These are phyloP conservation scores for Capsicum rhomboideum DNA, from an alignment of 257 asterid species.

Conservation along the genomic window DNA sequence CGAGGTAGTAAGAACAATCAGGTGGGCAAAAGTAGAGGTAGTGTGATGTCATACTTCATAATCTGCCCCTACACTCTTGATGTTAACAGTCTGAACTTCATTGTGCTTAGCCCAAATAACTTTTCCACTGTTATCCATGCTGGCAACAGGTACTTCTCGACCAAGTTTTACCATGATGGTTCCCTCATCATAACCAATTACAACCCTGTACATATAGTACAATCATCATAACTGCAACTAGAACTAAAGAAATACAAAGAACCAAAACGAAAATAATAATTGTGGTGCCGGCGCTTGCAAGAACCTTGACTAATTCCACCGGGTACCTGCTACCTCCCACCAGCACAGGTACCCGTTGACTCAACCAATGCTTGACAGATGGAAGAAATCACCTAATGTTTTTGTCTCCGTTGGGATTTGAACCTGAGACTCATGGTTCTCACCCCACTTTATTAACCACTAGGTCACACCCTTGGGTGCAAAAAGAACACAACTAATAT, in stretches of 20 bases:
- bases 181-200: slow-evolving; percentile 97
- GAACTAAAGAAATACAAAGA: neutral
- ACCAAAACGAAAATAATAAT: neutral
- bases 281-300: neutral
- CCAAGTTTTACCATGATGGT: slow-evolving; percentile 97
- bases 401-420: neutral
- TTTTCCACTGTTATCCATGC: slow-evolving; percentile 97
- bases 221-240: slow-evolving; percentile 6
- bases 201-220: slow-evolving; percentile 56
- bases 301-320: neutral
- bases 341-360: neutral
- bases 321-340: neutral
- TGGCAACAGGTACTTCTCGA: slow-evolving; percentile 93
- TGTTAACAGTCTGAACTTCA: slow-evolving; percentile 95
- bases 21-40: neutral
- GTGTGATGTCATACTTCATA: slow-evolving; percentile 46
- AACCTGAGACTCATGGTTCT: neutral
- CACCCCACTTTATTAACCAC: neutral
- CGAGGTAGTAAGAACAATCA: neutral
- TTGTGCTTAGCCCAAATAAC: slow-evolving; percentile 97
- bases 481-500: neutral
- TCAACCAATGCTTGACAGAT: neutral
- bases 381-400: neutral
- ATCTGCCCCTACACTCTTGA: slow-evolving; percentile 86
- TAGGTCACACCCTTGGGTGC: neutral